A percentile compares a stretch with the other conserved stretches of the same genome.
phyloP scores from a whole-genome alignment of 768 basidiomycete species.

The Tulasnella sp. region DNA sequence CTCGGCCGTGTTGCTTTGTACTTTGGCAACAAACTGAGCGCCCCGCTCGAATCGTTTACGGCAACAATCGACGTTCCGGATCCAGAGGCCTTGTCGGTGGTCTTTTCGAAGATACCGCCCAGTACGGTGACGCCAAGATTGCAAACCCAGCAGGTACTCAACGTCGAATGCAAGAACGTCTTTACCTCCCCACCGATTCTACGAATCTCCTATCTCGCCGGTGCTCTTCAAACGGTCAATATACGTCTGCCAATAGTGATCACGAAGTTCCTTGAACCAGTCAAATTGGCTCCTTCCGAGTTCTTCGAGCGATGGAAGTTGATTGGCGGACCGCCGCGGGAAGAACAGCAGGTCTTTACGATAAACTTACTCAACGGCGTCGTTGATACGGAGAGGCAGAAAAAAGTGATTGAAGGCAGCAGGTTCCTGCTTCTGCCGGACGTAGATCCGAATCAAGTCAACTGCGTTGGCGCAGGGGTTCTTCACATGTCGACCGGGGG shows the following conservation, averaged over 20 bases:
- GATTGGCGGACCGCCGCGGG: constrained; percentile 92
- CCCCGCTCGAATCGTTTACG: constrained; percentile 87
- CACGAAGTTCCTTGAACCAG: constrained; percentile 91
- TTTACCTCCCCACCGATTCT: constrained; percentile 76
- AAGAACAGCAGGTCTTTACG: constrained; percentile 84
- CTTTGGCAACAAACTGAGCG: constrained; percentile 90
- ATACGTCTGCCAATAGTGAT: constrained; percentile 81
- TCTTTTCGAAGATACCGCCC: constrained; percentile 88
- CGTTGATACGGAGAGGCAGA: constrained; percentile 68
- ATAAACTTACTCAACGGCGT: constrained; percentile 67
- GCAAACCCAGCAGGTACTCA: constrained; percentile 88
- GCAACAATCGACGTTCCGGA: constrained; percentile 71
- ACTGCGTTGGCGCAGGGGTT: constrained; percentile 93
- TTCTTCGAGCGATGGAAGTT: constrained; percentile 99
- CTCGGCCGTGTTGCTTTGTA: constrained; percentile 92
- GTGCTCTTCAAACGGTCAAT: constrained; percentile 81
- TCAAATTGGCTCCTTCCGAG: constrained; percentile 72
- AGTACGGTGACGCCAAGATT: constrained; percentile 73
- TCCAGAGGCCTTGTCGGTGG: constrained; percentile 68
- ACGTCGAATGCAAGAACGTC: constrained; percentile 89
- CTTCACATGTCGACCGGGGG: constrained; percentile 86
- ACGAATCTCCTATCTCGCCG: constrained; percentile 85
- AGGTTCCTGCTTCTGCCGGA: constrained; percentile 71
- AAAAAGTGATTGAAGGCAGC: constrained; percentile 72
- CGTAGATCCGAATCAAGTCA: constrained; percentile 91